Evolutionary conservation across 106 monocot genomes (phyloP), one percentile per base, ranked within the genome.

Genomic region (Phalaenopsis equestris): DNA sequence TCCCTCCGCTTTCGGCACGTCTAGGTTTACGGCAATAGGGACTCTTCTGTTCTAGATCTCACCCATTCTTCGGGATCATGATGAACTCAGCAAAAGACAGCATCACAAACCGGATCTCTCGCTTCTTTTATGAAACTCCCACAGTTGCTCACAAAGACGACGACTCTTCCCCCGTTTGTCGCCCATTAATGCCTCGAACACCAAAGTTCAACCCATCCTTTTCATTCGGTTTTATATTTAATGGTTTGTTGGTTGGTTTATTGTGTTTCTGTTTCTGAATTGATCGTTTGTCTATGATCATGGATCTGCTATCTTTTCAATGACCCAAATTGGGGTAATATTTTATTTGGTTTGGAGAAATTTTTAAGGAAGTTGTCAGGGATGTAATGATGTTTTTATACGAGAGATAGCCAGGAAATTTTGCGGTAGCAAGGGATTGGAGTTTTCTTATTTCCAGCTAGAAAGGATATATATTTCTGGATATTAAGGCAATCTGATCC

Each of bases 51-150:
- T 77, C 77, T 17, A n/a, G n/a, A 45, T 43, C 10, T 3, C 47
- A 75, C 15, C 11, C 11, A 7, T 2, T 12, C 52, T 3, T 14
- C 12, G 52, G 52, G 52, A 52, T 52, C 67, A 30, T 30, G 30
- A 88, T 88, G 84, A 77, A 75, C 49, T 81, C 87, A 19, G 88
- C 83, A 89, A 93, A 88, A 80, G 93, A 87, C 52, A 93, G 84
- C 86, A 81, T 93, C 47, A 75, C 89, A 24, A 87, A 84, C 10
- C 88, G 84, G 88, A 84, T 93, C 46, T 85, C 90, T 41, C 88
- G 88, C 73, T 80, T 93, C 23, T 80, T 90, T 21, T 85, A 84
- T 36, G 93, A 93, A 67, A 85, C 90, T 11, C 82, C 88, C 72
- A 15, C 79, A 12, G 52, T 52, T 24, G 12, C 80, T 72, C 36